These are phyloP conservation scores for Claviceps cyperi DNA, from an alignment of 2,329 filamentous ascomycete species.

Conservation along the genomic window DNA sequence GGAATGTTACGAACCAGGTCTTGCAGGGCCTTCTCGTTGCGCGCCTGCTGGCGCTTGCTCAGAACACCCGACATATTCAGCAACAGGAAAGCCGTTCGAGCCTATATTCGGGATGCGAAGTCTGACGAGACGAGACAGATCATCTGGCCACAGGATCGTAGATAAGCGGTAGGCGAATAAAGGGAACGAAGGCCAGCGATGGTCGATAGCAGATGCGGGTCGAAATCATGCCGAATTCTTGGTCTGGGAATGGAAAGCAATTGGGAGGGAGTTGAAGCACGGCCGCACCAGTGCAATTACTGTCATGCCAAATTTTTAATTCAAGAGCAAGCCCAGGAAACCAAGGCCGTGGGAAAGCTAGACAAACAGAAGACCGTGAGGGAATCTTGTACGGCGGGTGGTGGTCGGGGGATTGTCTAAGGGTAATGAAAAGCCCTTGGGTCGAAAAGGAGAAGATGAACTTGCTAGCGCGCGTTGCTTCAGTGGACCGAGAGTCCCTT, in stretches of 20 bases:
- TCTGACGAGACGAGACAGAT: neutral
- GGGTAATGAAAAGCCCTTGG: neutral
- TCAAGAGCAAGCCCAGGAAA: neutral
- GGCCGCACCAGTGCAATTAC: neutral
- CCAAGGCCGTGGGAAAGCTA: neutral
- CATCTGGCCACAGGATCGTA: neutral
- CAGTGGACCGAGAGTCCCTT: neutral
- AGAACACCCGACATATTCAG: constrained; percentile 53
- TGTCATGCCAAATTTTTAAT: neutral
- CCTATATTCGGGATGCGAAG: neutral
- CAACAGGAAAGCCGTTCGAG: neutral
- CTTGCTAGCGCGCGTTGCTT: neutral
- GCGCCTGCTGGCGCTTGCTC: constrained; percentile 94
- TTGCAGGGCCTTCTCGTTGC: constrained; percentile 84
- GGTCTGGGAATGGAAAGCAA: neutral
- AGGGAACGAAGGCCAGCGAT: neutral
- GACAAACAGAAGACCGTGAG: neutral
- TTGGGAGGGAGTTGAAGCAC: neutral
- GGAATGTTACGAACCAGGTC: constrained; percentile 71
- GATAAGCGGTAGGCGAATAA: neutral
- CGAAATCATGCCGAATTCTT: neutral
- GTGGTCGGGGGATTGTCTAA: neutral
- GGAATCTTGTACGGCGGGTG: neutral
- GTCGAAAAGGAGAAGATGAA: constrained; percentile 4
- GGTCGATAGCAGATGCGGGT: constrained; percentile 1